A percentile compares a stretch with the other conserved stretches of the same genome.
These are phyloP conservation scores for Thalassiosira hispida DNA, from an alignment of 352 stramenopile species.

Conservation along the genomic window DNA sequence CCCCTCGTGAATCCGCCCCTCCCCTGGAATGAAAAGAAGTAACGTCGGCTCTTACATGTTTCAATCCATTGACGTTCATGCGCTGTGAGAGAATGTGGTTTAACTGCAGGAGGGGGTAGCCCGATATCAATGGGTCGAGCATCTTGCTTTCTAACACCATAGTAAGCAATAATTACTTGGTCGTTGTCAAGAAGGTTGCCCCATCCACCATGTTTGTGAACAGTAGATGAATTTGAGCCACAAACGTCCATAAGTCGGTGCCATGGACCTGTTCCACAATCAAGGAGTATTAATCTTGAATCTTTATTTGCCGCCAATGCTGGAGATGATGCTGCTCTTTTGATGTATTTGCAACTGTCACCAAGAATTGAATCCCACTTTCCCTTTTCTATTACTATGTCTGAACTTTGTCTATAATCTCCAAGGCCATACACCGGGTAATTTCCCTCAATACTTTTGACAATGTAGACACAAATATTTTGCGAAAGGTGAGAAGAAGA, in stretches of 20 bases:
- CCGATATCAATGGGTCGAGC: slow-evolving; percentile 13
- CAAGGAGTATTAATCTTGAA: slow-evolving; percentile 6
- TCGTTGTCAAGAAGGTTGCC: slow-evolving; percentile 1
- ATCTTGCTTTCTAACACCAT: not conserved
- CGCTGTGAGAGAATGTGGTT: not conserved
- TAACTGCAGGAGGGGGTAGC: slow-evolving; percentile 12
- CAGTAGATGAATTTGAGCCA: not conserved
- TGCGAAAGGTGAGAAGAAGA: too few species aligned
- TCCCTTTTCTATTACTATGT: not conserved
- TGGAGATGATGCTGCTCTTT: slow-evolving; percentile 3
- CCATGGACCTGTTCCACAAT: not conserved
- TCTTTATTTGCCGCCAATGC: slow-evolving; percentile 3
- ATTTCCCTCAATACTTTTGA: slow-evolving; percentile 6
- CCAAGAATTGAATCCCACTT: not conserved
- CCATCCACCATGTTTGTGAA: not conserved
- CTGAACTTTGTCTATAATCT: not conserved
- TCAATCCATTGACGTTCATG: slow-evolving; percentile 1
- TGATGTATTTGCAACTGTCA: slow-evolving; percentile 2
- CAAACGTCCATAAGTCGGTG: not conserved
- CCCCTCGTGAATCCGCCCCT: not conserved
- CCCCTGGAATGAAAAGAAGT: slow-evolving; percentile 18
- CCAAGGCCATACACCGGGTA: slow-evolving; percentile 1
- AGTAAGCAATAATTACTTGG: slow-evolving; percentile 18
- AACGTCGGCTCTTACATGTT: not conserved
- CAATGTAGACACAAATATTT: too few species aligned